Conservation (phyloP, 2,329 filamentous ascomycete genomes). For the Alternaria angustiovoidea region DNA sequence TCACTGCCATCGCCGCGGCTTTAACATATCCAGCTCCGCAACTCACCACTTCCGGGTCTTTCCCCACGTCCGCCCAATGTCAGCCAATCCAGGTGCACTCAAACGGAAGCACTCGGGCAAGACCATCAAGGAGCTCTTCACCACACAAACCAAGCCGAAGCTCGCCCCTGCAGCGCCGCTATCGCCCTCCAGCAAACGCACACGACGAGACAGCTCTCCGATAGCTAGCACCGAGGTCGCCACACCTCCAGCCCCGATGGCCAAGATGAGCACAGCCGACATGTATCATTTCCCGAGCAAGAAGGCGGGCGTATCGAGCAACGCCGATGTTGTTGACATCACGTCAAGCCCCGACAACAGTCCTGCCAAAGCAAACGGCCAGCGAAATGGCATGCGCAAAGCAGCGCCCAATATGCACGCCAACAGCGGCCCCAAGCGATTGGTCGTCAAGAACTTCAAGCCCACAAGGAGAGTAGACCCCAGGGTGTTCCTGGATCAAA, state of each 20-base stretch:
- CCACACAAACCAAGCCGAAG: slow-evolving; percentile 46
- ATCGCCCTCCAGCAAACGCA: slow-evolving; percentile 44
- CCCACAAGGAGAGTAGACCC: slow-evolving; percentile 70
- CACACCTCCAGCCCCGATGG: slow-evolving; percentile 16
- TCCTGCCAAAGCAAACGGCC: slow-evolving; percentile 50
- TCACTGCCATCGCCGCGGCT: slow-evolving; percentile 36
- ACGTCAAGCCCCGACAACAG: slow-evolving; percentile 52
- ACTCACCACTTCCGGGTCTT: slow-evolving; percentile 9
- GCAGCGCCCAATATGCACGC: slow-evolving; percentile 73
- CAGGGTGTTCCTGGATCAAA: slow-evolving; percentile 79
- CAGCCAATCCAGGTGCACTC: slow-evolving; percentile 39
- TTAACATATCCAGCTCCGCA: slow-evolving; percentile 27
- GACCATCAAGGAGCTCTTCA: slow-evolving; percentile 49
- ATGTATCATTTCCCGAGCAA: slow-evolving; percentile 50
- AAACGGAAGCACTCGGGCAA: slow-evolving; percentile 50
- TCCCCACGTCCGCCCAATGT: slow-evolving; percentile 40
- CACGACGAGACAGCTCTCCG: slow-evolving; percentile 37
- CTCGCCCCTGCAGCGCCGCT: slow-evolving; percentile 32
- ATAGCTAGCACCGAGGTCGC: slow-evolving; percentile 18
- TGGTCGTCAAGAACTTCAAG: slow-evolving; percentile 93
- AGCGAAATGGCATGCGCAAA: slow-evolving; percentile 49
- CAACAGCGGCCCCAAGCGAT: slow-evolving; percentile 73
- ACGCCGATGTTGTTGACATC: slow-evolving; percentile 38
- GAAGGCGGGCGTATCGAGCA: slow-evolving; percentile 22
- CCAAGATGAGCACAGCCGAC: slow-evolving; percentile 41